Conservation (phyloP, 2,329 filamentous ascomycete genomes). For the Myrmaecium sp. region DNA sequence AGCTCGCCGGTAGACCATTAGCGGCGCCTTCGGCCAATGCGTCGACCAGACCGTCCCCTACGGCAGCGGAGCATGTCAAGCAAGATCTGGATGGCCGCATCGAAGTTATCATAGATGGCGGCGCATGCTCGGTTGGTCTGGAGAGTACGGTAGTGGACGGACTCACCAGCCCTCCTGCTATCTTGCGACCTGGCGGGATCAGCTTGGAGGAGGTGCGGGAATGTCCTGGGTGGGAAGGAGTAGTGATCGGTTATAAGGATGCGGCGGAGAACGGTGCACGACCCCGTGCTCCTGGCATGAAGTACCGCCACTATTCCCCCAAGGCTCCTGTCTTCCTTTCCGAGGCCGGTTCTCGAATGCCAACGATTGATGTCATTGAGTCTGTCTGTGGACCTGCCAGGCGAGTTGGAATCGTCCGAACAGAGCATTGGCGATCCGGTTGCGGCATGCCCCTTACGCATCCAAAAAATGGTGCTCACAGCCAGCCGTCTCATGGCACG, state of each 20-base stretch:
- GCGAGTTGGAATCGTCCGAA: constrained; percentile 24
- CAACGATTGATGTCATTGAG: constrained; percentile 12
- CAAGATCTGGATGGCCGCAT: constrained; percentile 74
- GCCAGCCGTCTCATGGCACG: background rate
- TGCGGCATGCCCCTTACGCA: constrained; percentile 7
- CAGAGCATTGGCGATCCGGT: constrained; percentile 11
- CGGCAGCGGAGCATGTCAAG: constrained; percentile 72
- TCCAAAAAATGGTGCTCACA: background rate
- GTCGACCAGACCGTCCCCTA: constrained; percentile 83
- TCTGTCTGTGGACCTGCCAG: constrained; percentile 9
- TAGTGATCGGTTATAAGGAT: constrained; percentile 65
- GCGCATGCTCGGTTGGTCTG: constrained; percentile 71
- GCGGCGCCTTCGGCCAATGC: constrained; percentile 91
- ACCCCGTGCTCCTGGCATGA: constrained; percentile 90
- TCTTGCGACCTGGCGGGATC: constrained; percentile 76
- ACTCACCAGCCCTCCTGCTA: constrained; percentile 62
- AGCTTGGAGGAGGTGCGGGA: constrained; percentile 60
- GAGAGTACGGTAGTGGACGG: constrained; percentile 97
- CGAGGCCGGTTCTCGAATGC: constrained; percentile 35
- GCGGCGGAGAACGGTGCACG: constrained; percentile 45
- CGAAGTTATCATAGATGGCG: constrained; percentile 76
- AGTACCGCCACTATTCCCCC: constrained; percentile 95
- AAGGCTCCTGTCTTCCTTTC: constrained; percentile 74
- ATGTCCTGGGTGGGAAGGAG: constrained; percentile 67
- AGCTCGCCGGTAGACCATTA: constrained; percentile 58